These are phyloP conservation scores for Henningerozyma blattae DNA, from an alignment of 805 yeast species.

Conservation along the genomic window DNA sequence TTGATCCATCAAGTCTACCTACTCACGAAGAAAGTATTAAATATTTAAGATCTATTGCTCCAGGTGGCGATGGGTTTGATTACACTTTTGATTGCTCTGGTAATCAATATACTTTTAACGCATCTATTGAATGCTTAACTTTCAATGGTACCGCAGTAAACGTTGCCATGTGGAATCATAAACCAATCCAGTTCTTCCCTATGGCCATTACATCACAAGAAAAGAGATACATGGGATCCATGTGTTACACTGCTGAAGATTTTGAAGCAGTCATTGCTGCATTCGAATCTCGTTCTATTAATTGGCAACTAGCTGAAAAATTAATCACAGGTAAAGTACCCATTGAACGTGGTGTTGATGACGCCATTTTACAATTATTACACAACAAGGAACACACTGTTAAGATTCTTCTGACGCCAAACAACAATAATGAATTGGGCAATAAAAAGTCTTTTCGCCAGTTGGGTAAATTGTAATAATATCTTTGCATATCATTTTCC, in stretches of 20 bases:
- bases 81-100: constrained; percentile 45
- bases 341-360: constrained; percentile 37
- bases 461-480: background rate
- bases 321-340: constrained; percentile 44
- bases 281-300: constrained; percentile 34
- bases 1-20: constrained; percentile 33
- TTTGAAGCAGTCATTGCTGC: constrained; percentile 47
- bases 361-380: constrained; percentile 39
- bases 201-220: constrained; percentile 47
- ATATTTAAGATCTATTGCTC: constrained; percentile 28
- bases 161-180: constrained; percentile 53
- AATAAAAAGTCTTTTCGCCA: constrained; percentile 1
- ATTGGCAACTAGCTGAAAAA: constrained; percentile 30
- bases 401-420: constrained; percentile 42
- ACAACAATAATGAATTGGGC: constrained; percentile 25
- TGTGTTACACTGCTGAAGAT: constrained; percentile 48
- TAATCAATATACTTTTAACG: constrained; percentile 34
- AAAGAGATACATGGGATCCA: constrained; percentile 45
- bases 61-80: constrained; percentile 37
- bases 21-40: constrained; percentile 26
- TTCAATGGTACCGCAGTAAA: constrained; percentile 50
- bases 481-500: too few species aligned
- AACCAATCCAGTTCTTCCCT: constrained; percentile 38
- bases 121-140: constrained; percentile 38
- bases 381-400: constrained; percentile 44